Percentiles rank a stretch among this genome's conserved stretches.
Conservation (phyloP, 257 asterid genomes). For the Asclepias syriaca region DNA sequence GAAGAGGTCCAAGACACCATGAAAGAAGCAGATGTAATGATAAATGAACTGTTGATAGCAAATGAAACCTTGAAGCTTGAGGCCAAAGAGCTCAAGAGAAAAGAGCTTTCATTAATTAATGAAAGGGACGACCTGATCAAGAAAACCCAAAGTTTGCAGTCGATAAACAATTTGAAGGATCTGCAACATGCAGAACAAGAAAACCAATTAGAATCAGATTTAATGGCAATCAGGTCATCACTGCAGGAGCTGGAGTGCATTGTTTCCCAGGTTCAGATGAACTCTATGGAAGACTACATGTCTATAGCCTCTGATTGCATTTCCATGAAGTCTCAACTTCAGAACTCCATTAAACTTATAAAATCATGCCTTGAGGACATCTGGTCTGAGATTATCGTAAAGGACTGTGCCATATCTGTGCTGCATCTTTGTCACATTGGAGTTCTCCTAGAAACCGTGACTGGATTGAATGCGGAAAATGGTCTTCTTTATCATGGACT, state of each 20-base stretch:
- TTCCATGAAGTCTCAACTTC: constrained; percentile 46
- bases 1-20: constrained; percentile 87
- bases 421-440: constrained; percentile 95
- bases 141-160: constrained; percentile 54
- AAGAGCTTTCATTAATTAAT: constrained; percentile 32
- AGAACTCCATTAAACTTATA: constrained; percentile 41
- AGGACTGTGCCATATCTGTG: constrained; percentile 81
- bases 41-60: constrained; percentile 85
- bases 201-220: constrained; percentile 47
- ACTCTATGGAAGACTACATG: constrained; percentile 43
- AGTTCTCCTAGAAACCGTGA: constrained; percentile 72
- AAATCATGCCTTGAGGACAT: constrained; percentile 75
- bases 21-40: constrained; percentile 85
- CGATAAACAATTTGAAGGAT: constrained; percentile 47
- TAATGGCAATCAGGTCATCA: constrained; percentile 36
- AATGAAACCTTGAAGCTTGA: constrained; percentile 71
- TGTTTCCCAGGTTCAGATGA: constrained; percentile 43
- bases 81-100: constrained; percentile 45
- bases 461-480: constrained; percentile 80
- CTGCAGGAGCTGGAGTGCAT: constrained; percentile 58
- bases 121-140: constrained; percentile 44
- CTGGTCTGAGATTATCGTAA: constrained; percentile 83
- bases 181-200: constrained; percentile 41
- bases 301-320: constrained; percentile 43
- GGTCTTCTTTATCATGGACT: constrained; percentile 76